Conservation (phyloP, 257 asterid species). For the Solanum bulbocastanum region DNA sequence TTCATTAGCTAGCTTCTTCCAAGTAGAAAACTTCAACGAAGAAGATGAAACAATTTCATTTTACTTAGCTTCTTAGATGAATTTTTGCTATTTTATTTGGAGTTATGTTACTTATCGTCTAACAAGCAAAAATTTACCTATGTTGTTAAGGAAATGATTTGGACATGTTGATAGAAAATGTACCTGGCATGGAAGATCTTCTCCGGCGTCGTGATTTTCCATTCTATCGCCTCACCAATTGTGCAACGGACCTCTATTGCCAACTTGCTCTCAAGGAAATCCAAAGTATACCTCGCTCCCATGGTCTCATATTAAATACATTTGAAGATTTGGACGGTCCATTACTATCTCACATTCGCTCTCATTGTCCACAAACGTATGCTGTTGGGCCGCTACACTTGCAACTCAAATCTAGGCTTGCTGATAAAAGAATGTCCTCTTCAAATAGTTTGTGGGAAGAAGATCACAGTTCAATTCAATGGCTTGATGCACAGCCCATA, state of each 20-base stretch:
- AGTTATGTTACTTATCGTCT: background rate
- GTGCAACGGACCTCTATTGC: background rate
- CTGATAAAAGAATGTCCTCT: background rate
- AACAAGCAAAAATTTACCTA: background rate
- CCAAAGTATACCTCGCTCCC: slow-evolving; percentile 7
- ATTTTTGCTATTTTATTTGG: background rate
- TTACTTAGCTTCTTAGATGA: background rate
- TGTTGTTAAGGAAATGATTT: background rate
- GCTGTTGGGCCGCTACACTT: slow-evolving; percentile 23
- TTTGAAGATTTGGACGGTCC: slow-evolving; percentile 27
- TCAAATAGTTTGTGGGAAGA: slow-evolving; percentile 3
- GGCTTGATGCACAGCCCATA: slow-evolving; percentile 20
- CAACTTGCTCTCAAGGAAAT: background rate
- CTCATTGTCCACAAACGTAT: slow-evolving; percentile 10
- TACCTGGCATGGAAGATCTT: slow-evolving; percentile 20
- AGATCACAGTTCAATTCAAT: slow-evolving; percentile 12
- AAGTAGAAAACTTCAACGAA: background rate
- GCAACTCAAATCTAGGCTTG: slow-evolving; percentile 2
- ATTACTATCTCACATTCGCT: slow-evolving; percentile 2
- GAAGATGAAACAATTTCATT: background rate
- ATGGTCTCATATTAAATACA: slow-evolving; percentile 21
- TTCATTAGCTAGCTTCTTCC: background rate
- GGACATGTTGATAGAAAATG: background rate
- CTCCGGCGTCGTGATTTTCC: slow-evolving; percentile 24
- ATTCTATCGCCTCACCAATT: slow-evolving; percentile 5